Base-by-base conservation (phyloP, 2,329 filamentous ascomycete genomes). In the Calonectria pauciramosa region DNA sequence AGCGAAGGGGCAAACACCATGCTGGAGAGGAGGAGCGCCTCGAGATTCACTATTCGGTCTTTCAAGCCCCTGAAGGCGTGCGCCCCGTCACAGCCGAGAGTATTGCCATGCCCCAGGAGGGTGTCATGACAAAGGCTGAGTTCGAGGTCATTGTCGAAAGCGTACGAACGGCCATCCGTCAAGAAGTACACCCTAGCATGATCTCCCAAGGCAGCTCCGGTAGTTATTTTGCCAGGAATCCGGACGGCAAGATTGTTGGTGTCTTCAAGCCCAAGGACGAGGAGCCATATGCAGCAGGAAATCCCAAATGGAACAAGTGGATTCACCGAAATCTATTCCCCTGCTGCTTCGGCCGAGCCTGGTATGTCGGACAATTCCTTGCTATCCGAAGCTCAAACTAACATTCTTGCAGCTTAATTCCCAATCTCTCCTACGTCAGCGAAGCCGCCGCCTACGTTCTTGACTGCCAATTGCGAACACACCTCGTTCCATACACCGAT, bases 221-320 rank as follows among this genome's bases (percentile, higher is more conserved):
- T 64, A 98, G 96, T 85, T 99, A 99, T 87, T 99, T 99, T 89
- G 97, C 97, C 32, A 91, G 96, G 73, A 98, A 98, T 81, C 91
- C 91, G 1, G 94, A 96, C 71, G 97, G 97, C 67, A 98, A 98
- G 87, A 95, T 98, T 20, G 95, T 99, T 5, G 97, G 96, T 44
- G 97, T 99, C 6, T 99, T 99, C 87, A 99, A 99, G 85, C 97
- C 97, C 52, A 99, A 99, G 86, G 97, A 99, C 80, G 97, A 99
- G 86, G 97, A 99, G 85, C 97, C 97, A 0, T 99, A 98, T 83
- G 97, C 97, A 1, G 97, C 95, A 38, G 94, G 95, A 79, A 99
- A 99, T 83, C 97, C 97, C 8, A 99, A 99, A 85, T 99, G 96
- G 96, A 99, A 97, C 80, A 99, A 99, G 86, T 99, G 97, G 97